phyloP scores from a whole-genome alignment of 441 rosid species.

The Theobroma grandiflorum region DNA sequence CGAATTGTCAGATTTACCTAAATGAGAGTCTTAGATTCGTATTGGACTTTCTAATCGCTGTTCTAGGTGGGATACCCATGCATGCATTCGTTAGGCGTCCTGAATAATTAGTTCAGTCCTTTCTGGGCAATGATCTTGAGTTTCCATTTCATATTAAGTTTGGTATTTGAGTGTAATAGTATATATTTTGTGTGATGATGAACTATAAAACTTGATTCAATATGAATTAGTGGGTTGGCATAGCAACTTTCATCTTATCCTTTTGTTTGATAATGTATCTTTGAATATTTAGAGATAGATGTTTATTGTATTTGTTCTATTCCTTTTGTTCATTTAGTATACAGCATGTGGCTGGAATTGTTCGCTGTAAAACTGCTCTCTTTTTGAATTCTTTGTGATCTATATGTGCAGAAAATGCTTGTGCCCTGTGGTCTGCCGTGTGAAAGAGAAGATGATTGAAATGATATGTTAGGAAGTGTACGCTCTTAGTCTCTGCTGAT shows the following conservation, averaged over 20 bases:
- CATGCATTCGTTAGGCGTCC: not conserved
- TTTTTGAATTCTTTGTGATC: not conserved
- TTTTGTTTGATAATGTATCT: no score
- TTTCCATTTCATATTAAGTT: not conserved
- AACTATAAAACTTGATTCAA: not conserved
- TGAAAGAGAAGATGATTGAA: conserved; percentile 90
- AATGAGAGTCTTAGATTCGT: not conserved
- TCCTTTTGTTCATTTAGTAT: not conserved
- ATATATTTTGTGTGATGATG: not conserved
- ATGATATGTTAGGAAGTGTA: not conserved
- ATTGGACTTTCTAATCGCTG: not conserved
- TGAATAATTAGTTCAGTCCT: not conserved
- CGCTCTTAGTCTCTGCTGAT: not conserved
- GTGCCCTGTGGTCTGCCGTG: conserved; percentile 95
- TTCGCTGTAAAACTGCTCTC: not conserved
- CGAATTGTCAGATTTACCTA: no score
- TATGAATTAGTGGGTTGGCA: not conserved
- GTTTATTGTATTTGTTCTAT: no score
- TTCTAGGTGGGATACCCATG: not conserved
- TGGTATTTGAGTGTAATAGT: not conserved
- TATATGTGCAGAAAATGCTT: conserved; percentile 82
- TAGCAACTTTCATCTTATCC: no score
- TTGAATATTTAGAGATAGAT: no score
- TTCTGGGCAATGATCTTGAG: not conserved
- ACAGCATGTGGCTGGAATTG: not conserved